Evolutionary conservation across 371 early-diverging fungal genomes (phyloP), one percentile per base, ranked within the genome.

Genomic region (Mucor irregularis): DNA sequence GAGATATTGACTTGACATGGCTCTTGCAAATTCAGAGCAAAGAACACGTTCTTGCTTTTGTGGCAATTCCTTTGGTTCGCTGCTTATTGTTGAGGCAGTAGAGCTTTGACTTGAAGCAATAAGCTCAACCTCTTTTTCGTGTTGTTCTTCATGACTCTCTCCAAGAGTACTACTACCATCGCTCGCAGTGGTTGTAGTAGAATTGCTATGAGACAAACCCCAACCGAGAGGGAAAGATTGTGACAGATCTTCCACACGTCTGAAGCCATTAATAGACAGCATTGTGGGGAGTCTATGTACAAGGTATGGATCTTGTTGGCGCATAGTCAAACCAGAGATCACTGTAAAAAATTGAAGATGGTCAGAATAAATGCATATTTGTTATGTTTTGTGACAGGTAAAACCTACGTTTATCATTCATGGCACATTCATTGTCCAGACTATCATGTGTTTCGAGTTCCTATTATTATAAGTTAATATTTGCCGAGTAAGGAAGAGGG

Each of bases 241-340:
- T 14, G 71, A 63, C 3, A 53, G 58, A 43, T 71, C 66, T 33
- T 72, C 65, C 2, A 74, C 71, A 4, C 63, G 65, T 30, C 64
- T 51, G 39, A 74, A 78, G 0, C 71, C 73, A 45, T 65, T 64
- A 6, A 64, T 48, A 8, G 71, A 62, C n/a, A 78, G 62, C 52
- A 78, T 67, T 10, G 78, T 66, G n/a, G 78, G 66, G 14, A 78
- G 59, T n/a, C 69, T 57, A 19, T 71, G 68, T 14, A 71, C 73
- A 9, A 69, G 69, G 59, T 63, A 70, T 29, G 78, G 78, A 54
- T 78, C 78, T 66, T 78, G 78, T 34, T 67, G 65, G n/a, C 75
- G 73, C 40, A 63, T 28, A 7, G 62, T 50, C 5, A 77, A 51
- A 5, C 66, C 66, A 42, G 62, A 49, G 16, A 77, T 56, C 28